A percentile compares a stretch with the other conserved stretches of the same genome.
These are phyloP conservation scores for Quercus aquifolioides DNA, from an alignment of 306 rosid genomes.

Conservation along the genomic window DNA sequence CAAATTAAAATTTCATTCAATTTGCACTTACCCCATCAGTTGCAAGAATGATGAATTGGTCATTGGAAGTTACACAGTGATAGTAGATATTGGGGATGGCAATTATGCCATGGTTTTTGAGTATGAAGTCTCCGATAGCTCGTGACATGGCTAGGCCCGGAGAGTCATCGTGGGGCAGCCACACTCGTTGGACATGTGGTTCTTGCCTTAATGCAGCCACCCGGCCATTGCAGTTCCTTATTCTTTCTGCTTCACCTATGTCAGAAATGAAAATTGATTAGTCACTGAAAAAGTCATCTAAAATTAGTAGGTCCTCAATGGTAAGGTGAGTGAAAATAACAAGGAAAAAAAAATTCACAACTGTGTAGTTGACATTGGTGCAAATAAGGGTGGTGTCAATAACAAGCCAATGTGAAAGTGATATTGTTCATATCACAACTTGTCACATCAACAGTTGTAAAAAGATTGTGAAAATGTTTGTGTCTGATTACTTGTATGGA, in stretches of 20 bases:
- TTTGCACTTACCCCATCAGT: constrained; percentile 19
- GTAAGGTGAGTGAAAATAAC: neutral
- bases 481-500: no score
- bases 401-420: no score
- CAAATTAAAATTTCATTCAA: neutral
- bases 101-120: constrained; percentile 67
- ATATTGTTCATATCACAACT: no score
- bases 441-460: no score
- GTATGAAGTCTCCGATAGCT: constrained; percentile 75
- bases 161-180: constrained; percentile 46
- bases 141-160: constrained; percentile 89
- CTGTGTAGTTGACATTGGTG: no score
- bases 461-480: no score
- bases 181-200: constrained; percentile 59
- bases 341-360: neutral
- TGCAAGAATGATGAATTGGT: constrained; percentile 64
- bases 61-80: constrained; percentile 38
- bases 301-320: neutral
- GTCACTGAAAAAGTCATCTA: neutral
- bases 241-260: constrained; percentile 63
- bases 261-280: neutral
- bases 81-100: constrained; percentile 53
- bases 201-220: constrained; percentile 57
- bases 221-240: constrained; percentile 53
- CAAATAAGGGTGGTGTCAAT: no score